phyloP scores from a whole-genome alignment of 345 rosid species.

The Salix koriyanagi region DNA sequence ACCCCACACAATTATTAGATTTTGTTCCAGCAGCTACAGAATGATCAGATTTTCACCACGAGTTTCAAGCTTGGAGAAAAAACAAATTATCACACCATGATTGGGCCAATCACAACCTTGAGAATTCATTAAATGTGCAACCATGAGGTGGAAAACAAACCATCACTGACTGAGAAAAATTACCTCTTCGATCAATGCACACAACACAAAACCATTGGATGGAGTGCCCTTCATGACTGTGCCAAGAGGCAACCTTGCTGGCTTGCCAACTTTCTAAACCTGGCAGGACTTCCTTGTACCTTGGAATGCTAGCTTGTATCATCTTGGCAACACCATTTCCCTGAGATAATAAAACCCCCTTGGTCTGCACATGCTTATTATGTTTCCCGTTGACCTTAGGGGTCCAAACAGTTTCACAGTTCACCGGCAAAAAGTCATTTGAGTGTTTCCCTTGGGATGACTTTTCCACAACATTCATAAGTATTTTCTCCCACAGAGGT shows the following conservation, averaged over 20 bases:
- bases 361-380: conserved; percentile 53
- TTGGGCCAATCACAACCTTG: too few species aligned
- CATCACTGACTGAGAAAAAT: conserved; percentile 7
- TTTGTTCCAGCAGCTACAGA: too few species aligned
- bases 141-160: too few species aligned
- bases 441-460: conserved; percentile 35
- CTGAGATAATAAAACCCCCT: conserved; percentile 41
- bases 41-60: too few species aligned
- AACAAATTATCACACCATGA: too few species aligned
- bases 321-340: conserved; percentile 65
- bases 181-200: conserved; percentile 86
- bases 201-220: conserved; percentile 86
- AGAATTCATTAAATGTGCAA: too few species aligned
- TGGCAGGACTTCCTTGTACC: conserved; percentile 73
- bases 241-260: conserved; percentile 85
- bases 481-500: conserved; percentile 68
- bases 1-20: not conserved
- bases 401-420: conserved; percentile 47
- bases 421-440: conserved; percentile 29
- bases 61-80: too few species aligned
- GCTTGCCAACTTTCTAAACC: conserved; percentile 86
- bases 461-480: conserved; percentile 45
- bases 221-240: conserved; percentile 84
- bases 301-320: conserved; percentile 60
- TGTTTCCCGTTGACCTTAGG: conserved; percentile 87